Percentiles rank a stretch among this genome's conserved stretches.
Evolutionary conservation across 108 stramenopile species (phyloP).

Genomic region (Skeletonema marinoi): DNA sequence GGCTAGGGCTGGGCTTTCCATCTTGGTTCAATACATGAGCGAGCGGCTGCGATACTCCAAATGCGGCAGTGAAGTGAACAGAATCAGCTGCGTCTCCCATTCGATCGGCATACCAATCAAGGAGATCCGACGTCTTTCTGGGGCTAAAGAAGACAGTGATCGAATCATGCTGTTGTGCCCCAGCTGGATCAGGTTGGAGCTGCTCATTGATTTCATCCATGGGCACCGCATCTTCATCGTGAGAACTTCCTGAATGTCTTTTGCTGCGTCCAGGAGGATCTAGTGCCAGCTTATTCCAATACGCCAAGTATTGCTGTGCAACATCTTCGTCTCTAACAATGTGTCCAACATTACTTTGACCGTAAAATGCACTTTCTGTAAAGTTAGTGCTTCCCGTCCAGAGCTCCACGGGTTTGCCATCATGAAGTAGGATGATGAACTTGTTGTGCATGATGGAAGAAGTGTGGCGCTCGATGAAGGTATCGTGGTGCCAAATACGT

Average conservation of each 20-base stretch:
- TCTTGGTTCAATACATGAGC: constrained; percentile 28
- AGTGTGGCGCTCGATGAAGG: constrained; percentile 48
- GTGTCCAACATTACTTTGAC: constrained; percentile 39
- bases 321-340: constrained; percentile 35
- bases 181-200: constrained; percentile 25
- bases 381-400: constrained; percentile 46
- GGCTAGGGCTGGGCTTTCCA: not conserved
- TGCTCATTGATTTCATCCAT: constrained; percentile 38
- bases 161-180: constrained; percentile 4
- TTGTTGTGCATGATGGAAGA: constrained; percentile 48
- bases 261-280: constrained; percentile 31
- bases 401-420: constrained; percentile 14
- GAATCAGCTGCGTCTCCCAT: constrained; percentile 20
- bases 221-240: constrained; percentile 12
- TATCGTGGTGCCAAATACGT: constrained; percentile 36
- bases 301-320: constrained; percentile 18
- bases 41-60: constrained; percentile 34
- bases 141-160: constrained; percentile 40
- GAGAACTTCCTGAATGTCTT: not conserved
- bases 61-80: constrained; percentile 40
- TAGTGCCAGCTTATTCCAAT: constrained; percentile 29
- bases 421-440: constrained; percentile 37
- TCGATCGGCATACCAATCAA: constrained; percentile 41
- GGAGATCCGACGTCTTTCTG: constrained; percentile 30
- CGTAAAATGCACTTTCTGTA: constrained; percentile 39